Evolutionary conservation across 805 yeast genomes (phyloP).

Genomic region (Kuraishia floccosa): DNA sequence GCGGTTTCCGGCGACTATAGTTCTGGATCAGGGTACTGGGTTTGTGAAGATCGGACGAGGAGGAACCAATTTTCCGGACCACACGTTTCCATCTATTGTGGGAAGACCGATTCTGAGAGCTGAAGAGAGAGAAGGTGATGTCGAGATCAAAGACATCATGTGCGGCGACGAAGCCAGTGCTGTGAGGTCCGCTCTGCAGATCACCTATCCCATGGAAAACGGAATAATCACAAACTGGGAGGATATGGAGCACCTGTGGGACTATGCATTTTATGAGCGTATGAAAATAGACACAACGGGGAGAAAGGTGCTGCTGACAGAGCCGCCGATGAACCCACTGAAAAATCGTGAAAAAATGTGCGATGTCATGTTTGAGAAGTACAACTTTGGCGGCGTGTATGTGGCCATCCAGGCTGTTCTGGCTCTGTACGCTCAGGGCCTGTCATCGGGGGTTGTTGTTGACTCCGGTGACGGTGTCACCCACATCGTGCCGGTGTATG

Average conservation of each 20-base stretch:
- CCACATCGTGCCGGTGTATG: conserved; percentile 96
- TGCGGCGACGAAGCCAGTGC: conserved; percentile 94
- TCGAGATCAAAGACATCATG: conserved; percentile 91
- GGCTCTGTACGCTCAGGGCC: conserved; percentile 94
- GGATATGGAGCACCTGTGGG: conserved; percentile 98
- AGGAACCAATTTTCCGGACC: conserved; percentile 94
- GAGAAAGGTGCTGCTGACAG: conserved; percentile 78
- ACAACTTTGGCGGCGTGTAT: conserved; percentile 84
- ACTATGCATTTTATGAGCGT: conserved; percentile 88
- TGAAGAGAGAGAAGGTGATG: conserved; percentile 73
- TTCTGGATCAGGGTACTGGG: conserved; percentile 98
- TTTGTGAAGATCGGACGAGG: conserved; percentile 96
- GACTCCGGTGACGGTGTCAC: conserved; percentile 99
- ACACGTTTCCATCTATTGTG: conserved; percentile 93
- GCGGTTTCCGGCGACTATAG: conserved; percentile 33
- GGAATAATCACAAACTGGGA: conserved; percentile 98
- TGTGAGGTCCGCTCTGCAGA: conserved; percentile 80
- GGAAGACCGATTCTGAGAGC: conserved; percentile 97
- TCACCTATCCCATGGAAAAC: conserved; percentile 98
- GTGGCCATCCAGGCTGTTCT: conserved; percentile 97
- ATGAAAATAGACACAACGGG: conserved; percentile 71
- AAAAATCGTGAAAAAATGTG: conserved; percentile 87
- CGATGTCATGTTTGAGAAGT: conserved; percentile 85
- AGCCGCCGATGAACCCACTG: conserved; percentile 96
- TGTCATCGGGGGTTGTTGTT: conserved; percentile 94